Conservation (phyloP, 441 rosid genomes). For the Gossypium gossypioides region DNA sequence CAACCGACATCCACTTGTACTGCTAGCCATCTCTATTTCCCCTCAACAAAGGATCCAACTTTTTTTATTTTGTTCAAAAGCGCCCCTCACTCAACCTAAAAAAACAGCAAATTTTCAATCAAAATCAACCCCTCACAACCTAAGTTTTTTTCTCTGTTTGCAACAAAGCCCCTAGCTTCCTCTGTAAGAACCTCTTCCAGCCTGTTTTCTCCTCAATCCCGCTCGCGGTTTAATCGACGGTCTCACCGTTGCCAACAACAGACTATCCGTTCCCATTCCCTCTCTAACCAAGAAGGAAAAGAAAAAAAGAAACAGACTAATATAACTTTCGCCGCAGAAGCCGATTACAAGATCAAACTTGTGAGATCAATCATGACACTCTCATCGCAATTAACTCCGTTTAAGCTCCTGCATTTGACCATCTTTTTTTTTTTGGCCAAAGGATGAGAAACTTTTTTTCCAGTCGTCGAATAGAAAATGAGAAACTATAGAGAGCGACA, state of each 20-base stretch:
- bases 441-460: background rate
- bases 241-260: slow-evolving; percentile 65
- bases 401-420: slow-evolving; percentile 23
- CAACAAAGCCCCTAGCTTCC: slow-evolving; percentile 55
- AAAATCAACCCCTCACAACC: slow-evolving; percentile 14
- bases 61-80: slow-evolving; percentile 13
- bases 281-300: slow-evolving; percentile 19
- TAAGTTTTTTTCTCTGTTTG: slow-evolving; percentile 1
- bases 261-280: slow-evolving; percentile 71
- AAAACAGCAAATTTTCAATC: slow-evolving; percentile 14
- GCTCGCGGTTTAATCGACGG: slow-evolving; percentile 80
- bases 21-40: slow-evolving; percentile 30
- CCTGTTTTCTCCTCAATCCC: slow-evolving; percentile 84
- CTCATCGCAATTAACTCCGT: slow-evolving; percentile 11
- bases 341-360: slow-evolving; percentile 21
- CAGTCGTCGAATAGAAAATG: background rate
- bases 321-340: slow-evolving; percentile 4
- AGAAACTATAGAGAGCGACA: slow-evolving; percentile 7
- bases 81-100: slow-evolving; percentile 13
- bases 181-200: slow-evolving; percentile 96
- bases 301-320: slow-evolving; percentile 8
- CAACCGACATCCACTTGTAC: slow-evolving; percentile 42
- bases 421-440: slow-evolving; percentile 14
- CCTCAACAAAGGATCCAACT: slow-evolving; percentile 14
- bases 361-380: slow-evolving; percentile 10